phyloP scores from a whole-genome alignment of 164 flowering plant genomes.

The Aristolochia contorta region DNA sequence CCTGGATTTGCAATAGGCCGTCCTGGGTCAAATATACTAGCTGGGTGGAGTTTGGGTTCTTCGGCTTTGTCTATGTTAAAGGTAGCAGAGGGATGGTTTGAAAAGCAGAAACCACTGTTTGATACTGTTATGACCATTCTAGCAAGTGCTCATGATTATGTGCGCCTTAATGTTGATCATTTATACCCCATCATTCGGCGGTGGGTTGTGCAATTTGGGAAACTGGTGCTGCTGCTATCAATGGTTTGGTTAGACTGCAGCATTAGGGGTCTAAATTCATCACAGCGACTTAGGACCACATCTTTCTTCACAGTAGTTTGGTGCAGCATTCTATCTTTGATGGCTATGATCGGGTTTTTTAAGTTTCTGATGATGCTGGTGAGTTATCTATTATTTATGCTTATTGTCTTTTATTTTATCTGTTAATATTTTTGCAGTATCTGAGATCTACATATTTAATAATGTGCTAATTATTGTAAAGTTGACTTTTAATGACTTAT shows the following conservation, averaged over 20 bases:
- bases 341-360: conserved; percentile 68
- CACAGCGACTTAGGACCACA: conserved; percentile 77
- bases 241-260: conserved; percentile 82
- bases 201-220: conserved; percentile 58
- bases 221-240: conserved; percentile 51
- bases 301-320: conserved; percentile 75
- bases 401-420: conserved; percentile 1
- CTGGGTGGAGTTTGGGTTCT: conserved; percentile 25
- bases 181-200: conserved; percentile 54
- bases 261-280: conserved; percentile 73
- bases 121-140: conserved; percentile 17
- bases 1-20: conserved; percentile 17
- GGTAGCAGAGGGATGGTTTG: conserved; percentile 40
- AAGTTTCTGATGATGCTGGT: conserved; percentile 69
- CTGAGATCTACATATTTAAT: no score
- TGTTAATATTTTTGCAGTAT: not conserved
- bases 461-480: no score
- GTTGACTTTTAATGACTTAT: no score
- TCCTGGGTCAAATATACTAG: conserved; percentile 18
- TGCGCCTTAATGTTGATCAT: conserved; percentile 33
- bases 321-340: conserved; percentile 70
- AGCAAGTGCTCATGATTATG: conserved; percentile 25
- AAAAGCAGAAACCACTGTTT: conserved; percentile 45
- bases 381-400: conserved; percentile 13
- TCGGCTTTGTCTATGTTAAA: conserved; percentile 26